Evolutionary conservation across 2,329 filamentous ascomycete genomes (phyloP), one percentile per base, ranked within the genome.

Genomic region (Diaporthe helianthi): DNA sequence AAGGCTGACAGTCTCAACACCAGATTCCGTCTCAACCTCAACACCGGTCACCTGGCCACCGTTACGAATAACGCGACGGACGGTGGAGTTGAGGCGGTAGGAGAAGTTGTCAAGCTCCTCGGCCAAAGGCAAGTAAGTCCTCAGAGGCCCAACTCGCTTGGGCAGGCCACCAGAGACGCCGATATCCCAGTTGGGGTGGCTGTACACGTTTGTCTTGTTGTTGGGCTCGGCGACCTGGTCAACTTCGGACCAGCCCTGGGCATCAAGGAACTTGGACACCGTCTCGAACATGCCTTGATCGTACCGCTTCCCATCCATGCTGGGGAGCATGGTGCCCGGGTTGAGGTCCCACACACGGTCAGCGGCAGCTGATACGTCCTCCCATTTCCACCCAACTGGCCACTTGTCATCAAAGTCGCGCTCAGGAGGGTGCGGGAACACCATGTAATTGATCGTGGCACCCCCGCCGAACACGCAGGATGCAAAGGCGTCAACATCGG

Each of bases 321-420:
- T 76, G 3, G 76, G 72, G 26, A 67, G 47, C 2, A 71, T 73
- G 36, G 75, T 75, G 8, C 73, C 74, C 0, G 75, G 74, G 66
- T 75, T 76, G 19, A 74, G 69, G 33, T 72, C 69, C 54, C 74
- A 77, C 12, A 78, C 69, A 1, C 74, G 72, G 22, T 72, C 72
- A 10, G 76, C 72, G 19, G 76, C 75, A 1, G 69, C 67, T 4
- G 69, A 63, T 36, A 77, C 69, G 10, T 78, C 76, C 5, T 69
- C 67, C 66, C 74, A 74, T 64, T 73, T 73, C 76, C 76, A 78
- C 33, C 75, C 76, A 19, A 70, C 68, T 1, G 76, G 76, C 75
- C 74, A 77, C 52, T 75, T 74, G 63, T 77, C 58, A 41, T 61
- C 69, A 47, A 76, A 78, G 72, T 78, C 77, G 24, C 44, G 58